Conservation (phyloP, 495 filamentous ascomycete genomes). For the Aspergillus biplanus region DNA sequence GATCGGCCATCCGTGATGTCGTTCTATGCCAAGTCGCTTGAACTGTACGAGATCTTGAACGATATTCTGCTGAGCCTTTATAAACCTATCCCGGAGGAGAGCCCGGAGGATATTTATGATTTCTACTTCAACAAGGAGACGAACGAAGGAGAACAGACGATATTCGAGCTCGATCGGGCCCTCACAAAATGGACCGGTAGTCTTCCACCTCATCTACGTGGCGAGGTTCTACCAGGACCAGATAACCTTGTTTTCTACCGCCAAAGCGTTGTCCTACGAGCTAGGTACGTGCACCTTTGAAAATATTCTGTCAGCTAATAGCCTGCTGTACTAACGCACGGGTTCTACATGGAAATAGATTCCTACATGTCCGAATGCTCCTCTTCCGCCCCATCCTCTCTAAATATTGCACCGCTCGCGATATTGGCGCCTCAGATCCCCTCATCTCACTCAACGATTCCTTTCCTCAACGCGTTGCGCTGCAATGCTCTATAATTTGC, state of each 20-base stretch:
- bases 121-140: conserved; percentile 35
- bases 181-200: conserved; percentile 38
- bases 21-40: conserved; percentile 45
- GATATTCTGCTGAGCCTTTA: conserved; percentile 43
- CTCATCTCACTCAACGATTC: conserved; percentile 36
- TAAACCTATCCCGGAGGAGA: conserved; percentile 33
- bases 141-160: conserved; percentile 33
- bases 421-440: conserved; percentile 26
- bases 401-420: conserved; percentile 39
- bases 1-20: conserved; percentile 39
- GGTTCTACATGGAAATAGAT: conserved; percentile 21
- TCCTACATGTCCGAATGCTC: conserved; percentile 42
- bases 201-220: conserved; percentile 35
- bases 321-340: no score
- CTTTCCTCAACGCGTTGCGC: conserved; percentile 40
- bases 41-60: conserved; percentile 47
- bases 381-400: conserved; percentile 43
- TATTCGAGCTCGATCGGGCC: conserved; percentile 43
- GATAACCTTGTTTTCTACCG: conserved; percentile 35
- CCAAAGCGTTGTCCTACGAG: conserved; percentile 39
- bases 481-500: conserved; percentile 44
- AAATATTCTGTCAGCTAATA: no score
- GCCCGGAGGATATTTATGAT: conserved; percentile 35
- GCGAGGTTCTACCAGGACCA: conserved; percentile 7
- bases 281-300: conserved; percentile 27